Percentiles rank a stretch among this genome's conserved stretches.
phyloP scores from a whole-genome alignment of 2,329 filamentous ascomycete genomes.

The Nannizziopsis arthrosporioides region DNA sequence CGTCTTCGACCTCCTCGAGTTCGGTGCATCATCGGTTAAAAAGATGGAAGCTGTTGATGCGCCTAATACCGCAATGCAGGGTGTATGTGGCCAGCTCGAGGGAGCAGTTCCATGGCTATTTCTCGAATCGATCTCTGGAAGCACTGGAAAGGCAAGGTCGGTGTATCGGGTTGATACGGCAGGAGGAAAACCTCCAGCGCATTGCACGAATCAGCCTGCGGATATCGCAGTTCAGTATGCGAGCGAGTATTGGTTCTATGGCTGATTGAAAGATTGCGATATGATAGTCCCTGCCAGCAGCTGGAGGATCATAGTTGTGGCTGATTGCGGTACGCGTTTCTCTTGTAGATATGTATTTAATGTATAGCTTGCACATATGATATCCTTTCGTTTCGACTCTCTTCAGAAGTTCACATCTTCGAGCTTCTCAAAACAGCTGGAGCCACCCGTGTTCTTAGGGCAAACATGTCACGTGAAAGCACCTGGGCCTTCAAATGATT shows the following conservation, averaged over 20 bases:
- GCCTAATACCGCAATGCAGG: conserved; percentile 48
- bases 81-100: conserved; percentile 47
- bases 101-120: conserved; percentile 72
- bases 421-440: no score
- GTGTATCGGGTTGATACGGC: conserved; percentile 78
- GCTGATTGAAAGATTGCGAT: conserved; percentile 9
- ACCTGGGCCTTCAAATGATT: not conserved
- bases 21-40: conserved; percentile 51
- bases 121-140: conserved; percentile 43
- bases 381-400: not conserved
- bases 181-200: conserved; percentile 62
- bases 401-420: no score
- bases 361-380: not conserved
- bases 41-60: conserved; percentile 53
- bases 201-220: conserved; percentile 54
- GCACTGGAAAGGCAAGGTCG: conserved; percentile 55
- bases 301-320: not conserved
- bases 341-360: not conserved
- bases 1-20: conserved; percentile 59
- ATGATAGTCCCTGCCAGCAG: not conserved
- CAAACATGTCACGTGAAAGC: conserved; percentile 1
- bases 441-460: conserved; percentile 5
- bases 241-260: conserved; percentile 61
- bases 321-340: not conserved
- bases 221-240: conserved; percentile 67